Evolutionary conservation across 2,329 filamentous ascomycete genomes (phyloP), one percentile per base, ranked within the genome.

Genomic region (Microdochium nivale): DNA sequence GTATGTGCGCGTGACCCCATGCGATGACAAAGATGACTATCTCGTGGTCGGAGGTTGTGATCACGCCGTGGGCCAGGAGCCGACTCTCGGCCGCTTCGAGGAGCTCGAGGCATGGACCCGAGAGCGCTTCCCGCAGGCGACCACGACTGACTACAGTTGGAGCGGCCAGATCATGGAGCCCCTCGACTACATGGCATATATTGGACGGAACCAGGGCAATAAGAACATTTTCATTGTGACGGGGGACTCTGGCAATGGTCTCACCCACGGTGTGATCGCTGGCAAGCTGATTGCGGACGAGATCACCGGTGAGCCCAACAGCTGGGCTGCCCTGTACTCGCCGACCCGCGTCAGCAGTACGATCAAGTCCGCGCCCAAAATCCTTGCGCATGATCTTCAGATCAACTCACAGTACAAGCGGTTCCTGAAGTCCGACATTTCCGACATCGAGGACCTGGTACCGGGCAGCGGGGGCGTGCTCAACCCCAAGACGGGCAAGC

Each of bases 151-250:
- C 53, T 82, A 80, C 65, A 67, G 67, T 21, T 82, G 78, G 78
- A 78, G 74, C 32, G 78, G 79, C 0, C 79, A 83, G 62, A 69
- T 82, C 44, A 74, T 76, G 56, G 78, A 82, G 54, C 76, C 78
- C 0, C 69, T 74, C 11, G 78, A 82, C 56, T 72, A 70, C 59
- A 70, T 81, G 68, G 77, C 70, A 0, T 81, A 76, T 53, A 79
- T 81, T 48, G 79, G 79, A 25, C 72, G 71, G 55, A 80, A 81
- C 57, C 74, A 76, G 50, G 77, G 76, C 13, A 67, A 62, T 13
- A 70, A 75, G 35, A 72, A 74, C 58, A 72, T 74, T 2, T 83
- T 75, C 54, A 70, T 82, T 40, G 66, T 78, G 7, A 82, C 78
- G 0, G 78, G 79, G 1, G 79, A 82, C 57, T 79, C 73, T 2